Conservation (phyloP, 306 rosid species). For the Vigna unguiculata region DNA sequence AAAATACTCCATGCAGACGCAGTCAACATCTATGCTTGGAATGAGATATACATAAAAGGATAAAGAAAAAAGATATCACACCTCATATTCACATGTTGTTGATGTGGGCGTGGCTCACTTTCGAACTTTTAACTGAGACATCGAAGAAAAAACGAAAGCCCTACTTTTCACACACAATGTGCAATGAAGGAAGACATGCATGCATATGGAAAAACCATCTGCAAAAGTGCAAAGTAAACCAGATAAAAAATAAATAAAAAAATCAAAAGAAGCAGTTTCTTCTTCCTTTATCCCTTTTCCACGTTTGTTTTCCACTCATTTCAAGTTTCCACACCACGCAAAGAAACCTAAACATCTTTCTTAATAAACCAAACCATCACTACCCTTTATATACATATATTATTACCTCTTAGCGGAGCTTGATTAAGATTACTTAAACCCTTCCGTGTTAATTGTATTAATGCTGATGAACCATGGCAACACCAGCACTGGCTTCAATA, state of each 20-base stretch:
- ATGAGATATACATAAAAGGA: background rate
- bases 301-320: slow-evolving; percentile 57
- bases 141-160: slow-evolving; percentile 1
- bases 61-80: background rate
- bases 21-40: background rate
- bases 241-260: background rate
- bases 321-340: slow-evolving; percentile 32
- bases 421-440: background rate
- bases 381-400: background rate
- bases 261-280: slow-evolving; percentile 8
- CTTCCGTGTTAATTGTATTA: background rate
- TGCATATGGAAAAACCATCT: slow-evolving; percentile 33
- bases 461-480: slow-evolving; percentile 33
- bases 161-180: slow-evolving; percentile 15
- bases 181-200: slow-evolving; percentile 3
- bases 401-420: background rate
- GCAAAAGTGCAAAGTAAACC: slow-evolving; percentile 37
- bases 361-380: background rate
- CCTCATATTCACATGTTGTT: slow-evolving; percentile 14
- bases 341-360: slow-evolving; percentile 37
- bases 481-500: slow-evolving; percentile 31
- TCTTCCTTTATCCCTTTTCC: slow-evolving; percentile 51
- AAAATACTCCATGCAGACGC: background rate
- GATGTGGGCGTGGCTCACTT: slow-evolving; percentile 3
- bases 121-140: background rate